Conservation (phyloP, 257 asterid species). For the Solanum ossicruentum region DNA sequence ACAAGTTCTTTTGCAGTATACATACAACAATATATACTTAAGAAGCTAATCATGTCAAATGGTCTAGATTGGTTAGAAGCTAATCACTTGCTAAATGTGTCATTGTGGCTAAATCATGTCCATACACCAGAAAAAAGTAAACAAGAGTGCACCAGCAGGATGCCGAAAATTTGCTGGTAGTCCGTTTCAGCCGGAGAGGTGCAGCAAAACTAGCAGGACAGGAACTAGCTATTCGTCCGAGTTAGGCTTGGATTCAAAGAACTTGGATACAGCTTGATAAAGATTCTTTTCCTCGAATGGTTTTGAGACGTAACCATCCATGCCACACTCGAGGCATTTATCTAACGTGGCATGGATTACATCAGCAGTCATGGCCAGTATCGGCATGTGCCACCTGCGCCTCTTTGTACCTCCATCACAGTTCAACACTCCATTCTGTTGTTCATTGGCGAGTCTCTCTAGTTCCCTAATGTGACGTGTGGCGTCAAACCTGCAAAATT, state of each 20-base stretch:
- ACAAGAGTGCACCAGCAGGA: constrained; percentile 20
- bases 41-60: constrained; percentile 2
- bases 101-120: neutral
- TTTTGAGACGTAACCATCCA: constrained; percentile 89
- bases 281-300: constrained; percentile 83
- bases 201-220: neutral
- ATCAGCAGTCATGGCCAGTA: constrained; percentile 93
- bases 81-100: neutral
- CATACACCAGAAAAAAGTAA: neutral
- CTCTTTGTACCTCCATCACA: neutral
- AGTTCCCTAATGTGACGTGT: constrained; percentile 62
- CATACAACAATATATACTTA: neutral
- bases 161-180: constrained; percentile 26
- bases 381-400: constrained; percentile 55
- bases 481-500: constrained; percentile 61
- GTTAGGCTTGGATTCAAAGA: constrained; percentile 38
- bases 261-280: constrained; percentile 65
- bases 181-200: neutral
- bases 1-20: neutral
- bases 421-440: constrained; percentile 11
- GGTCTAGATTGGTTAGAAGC: neutral
- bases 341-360: constrained; percentile 78
- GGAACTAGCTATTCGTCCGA: constrained; percentile 3
- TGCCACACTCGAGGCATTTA: constrained; percentile 57
- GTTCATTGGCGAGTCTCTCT: constrained; percentile 43